These are phyloP conservation scores for Boletus subcaerulescens DNA, from an alignment of 768 basidiomycete species.

Conservation along the genomic window DNA sequence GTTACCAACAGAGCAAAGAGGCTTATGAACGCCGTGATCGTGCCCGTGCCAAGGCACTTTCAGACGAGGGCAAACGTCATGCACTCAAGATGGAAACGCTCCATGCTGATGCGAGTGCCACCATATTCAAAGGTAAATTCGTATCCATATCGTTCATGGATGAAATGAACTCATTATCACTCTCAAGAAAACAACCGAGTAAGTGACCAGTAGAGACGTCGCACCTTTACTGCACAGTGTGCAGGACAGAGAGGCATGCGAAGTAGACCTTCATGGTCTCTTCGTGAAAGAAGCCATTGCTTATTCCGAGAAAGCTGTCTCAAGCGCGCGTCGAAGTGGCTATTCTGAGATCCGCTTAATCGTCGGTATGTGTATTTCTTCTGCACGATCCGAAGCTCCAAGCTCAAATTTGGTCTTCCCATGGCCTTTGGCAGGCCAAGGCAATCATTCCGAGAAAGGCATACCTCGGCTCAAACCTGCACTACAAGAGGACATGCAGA, in stretches of 20 bases:
- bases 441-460: conserved; percentile 76
- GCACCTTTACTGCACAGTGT: not conserved
- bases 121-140: conserved; percentile 66
- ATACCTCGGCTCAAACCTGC: conserved; percentile 87
- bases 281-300: conserved; percentile 90
- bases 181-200: conserved; percentile 73
- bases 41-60: conserved; percentile 75
- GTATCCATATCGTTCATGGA: conserved; percentile 8
- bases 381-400: not conserved
- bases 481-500: conserved; percentile 76
- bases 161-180: not conserved
- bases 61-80: conserved; percentile 75
- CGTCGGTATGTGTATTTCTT: conserved; percentile 57
- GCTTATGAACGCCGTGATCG: conserved; percentile 74
- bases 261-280: conserved; percentile 88
- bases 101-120: conserved; percentile 77
- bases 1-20: conserved; percentile 63
- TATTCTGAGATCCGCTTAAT: conserved; percentile 71
- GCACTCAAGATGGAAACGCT: conserved; percentile 69
- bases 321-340: conserved; percentile 58
- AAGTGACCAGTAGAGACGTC: not conserved
- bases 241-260: conserved; percentile 60
- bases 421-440: conserved; percentile 58
- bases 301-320: conserved; percentile 66
- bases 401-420: not conserved